Conservation (phyloP, 768 basidiomycete species). For the Leccinum sublutescens region DNA sequence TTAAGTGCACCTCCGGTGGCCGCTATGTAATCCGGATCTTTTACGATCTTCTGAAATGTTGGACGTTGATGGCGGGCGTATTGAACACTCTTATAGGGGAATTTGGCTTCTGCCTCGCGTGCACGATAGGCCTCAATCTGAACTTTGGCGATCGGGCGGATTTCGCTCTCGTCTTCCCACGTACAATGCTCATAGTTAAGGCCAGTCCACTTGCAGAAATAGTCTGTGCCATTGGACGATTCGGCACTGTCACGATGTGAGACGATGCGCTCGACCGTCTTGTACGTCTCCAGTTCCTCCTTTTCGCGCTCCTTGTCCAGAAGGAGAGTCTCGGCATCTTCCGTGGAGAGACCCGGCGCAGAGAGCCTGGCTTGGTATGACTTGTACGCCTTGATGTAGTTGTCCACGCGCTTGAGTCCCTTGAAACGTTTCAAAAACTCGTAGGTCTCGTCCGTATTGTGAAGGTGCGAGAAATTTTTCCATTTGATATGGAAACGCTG, state of each 20-base stretch:
- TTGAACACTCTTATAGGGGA: constrained; percentile 78
- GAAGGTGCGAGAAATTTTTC: constrained; percentile 97
- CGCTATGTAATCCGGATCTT: constrained; percentile 84
- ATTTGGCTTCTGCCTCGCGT: constrained; percentile 74
- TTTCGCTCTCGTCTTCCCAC: constrained; percentile 86
- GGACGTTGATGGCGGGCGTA: constrained; percentile 74
- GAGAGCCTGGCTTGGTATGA: constrained; percentile 63
- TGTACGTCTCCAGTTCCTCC: constrained; percentile 88
- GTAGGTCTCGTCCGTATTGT: constrained; percentile 99
- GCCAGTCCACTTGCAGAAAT: constrained; percentile 96
- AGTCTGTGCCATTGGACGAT: constrained; percentile 57
- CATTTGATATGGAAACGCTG: constrained; percentile 99
- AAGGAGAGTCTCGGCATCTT: constrained; percentile 86
- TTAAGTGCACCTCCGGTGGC: constrained; percentile 83
- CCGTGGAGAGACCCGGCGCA: constrained; percentile 67
- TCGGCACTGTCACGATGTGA: constrained; percentile 66
- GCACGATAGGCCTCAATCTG: constrained; percentile 78
- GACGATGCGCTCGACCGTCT: constrained; percentile 89
- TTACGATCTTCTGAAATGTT: constrained; percentile 74
- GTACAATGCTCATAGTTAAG: constrained; percentile 94
- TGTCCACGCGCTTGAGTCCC: constrained; percentile 96
- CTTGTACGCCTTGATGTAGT: constrained; percentile 94
- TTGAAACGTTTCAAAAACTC: constrained; percentile 94
- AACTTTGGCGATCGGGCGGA: constrained; percentile 71
- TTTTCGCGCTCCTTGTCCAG: constrained; percentile 90